Evolutionary conservation across 2,329 filamentous ascomycete species (phyloP), one percentile per base, ranked within the genome.

Genomic region (Falciphora oryzae): DNA sequence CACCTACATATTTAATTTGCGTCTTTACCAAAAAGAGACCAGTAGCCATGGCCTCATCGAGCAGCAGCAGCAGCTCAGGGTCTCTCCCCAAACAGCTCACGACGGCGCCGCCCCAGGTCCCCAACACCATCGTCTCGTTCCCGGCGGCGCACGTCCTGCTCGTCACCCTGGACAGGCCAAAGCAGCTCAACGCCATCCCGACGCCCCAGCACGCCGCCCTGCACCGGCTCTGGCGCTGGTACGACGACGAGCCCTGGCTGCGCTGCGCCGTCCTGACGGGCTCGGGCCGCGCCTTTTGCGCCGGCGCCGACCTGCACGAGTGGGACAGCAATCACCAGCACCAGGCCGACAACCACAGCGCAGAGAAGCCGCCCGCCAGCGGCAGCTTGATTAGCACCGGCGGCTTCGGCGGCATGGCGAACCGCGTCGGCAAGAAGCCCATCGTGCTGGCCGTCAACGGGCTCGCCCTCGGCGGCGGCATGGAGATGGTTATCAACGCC

Each of bases 361-460:
- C 61, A 31, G 63, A 66, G 57, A 58, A 35, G 65, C 61, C 27
- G 65, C 65, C 59, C 68, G 64, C 16, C 28, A 25, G 18, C 10
- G 29, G 44, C 56, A 29, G 13, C 25, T 4, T 65, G 22, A 64
- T 64, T 25, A 25, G 4, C 53, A 60, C 38, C 25, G 61, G 65
- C 22, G 89, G 89, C 1, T 89, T 91, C 66, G 88, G 85, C 29
- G 89, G 84, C 0, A 76, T 93, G 38, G 86, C 84, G 64, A 86
- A 90, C 67, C 81, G 90, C 31, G 74, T 76, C 6, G 89, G 89
- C 61, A 86, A 85, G 75, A 94, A 94, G 71, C 91, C 91, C 7
- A 81, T 94, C 64, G 83, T 94, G 32, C 89, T 87, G 1, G 91
- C 90, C 1, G 88, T 93, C 27, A 91, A 93, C 71, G 91, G 91